Base-by-base conservation (phyloP, 495 filamentous ascomycete genomes). In the Xylaria acuta region DNA sequence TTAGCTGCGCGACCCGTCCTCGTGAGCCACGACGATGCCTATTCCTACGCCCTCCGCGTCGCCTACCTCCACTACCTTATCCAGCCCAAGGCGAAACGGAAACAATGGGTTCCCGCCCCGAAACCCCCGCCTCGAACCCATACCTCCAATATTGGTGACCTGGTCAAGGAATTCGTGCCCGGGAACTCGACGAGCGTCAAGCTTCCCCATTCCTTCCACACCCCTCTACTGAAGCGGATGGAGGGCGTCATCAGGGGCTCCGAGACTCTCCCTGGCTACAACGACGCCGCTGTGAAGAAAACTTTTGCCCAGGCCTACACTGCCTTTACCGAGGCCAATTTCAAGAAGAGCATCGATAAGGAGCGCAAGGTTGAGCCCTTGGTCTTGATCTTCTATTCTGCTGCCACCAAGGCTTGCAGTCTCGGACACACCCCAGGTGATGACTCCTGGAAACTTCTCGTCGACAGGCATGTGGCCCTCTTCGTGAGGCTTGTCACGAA, bases 61-160 rank as follows among this genome's bases (percentile, higher is more conserved):
- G 94, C 97, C 75, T 98, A 94, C 81, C 92, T 99, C 40, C 85
- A 93, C 83, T 95, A 99, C 81, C 91, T 98, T 36, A 90, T 99
- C 64, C 92, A 97, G 76, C 96, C 97, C 73, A 92, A 94, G 75
- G 88, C 92, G 74, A 94, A 94, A 80, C 89, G 94, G 76, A 90
- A 92, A 74, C 93, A 97, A 83, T 95, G 92, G 88, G 89, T 93
- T 62, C 83, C 89, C 18, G 86, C 88, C 34, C 88, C 88, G 73
- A 91, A 87, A 75, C 87, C 86, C 7, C 75, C 87, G 45, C 76
- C 85, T 70, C 89, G 93, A 66, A 85, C 88, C 2, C 91, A 93
- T 70, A 94, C 94, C 25, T 82, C 82, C 75, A 87, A 83, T 72
- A 92, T 97, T 75, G 90, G 88, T 41, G 87, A 93, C 70, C 83